Evolutionary conservation across 495 filamentous ascomycete genomes (phyloP), one percentile per base, ranked within the genome.

Genomic region (Physcia stellaris): DNA sequence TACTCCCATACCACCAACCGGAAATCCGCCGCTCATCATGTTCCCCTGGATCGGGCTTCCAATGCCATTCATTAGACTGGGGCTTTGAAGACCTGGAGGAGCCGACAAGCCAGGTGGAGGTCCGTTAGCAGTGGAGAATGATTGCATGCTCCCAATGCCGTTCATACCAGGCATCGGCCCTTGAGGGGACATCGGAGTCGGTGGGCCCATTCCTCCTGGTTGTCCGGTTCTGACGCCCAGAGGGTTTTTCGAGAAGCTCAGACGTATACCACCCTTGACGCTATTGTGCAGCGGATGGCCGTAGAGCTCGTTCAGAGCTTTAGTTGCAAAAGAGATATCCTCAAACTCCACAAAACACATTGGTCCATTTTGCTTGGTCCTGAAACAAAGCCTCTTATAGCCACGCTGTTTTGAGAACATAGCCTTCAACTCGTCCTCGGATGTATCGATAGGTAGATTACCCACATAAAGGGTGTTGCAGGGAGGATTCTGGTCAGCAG

Each of bases 271-370:
- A 28, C 90, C 92, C 54, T 94, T 96, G 53, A 86, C 73, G 56
- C 83, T 90, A 58, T 95, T 96, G 52, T 85, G 84, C 29, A 98
- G 70, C 17, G 73, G 75, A 38, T 82, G 77, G 1, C 90, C 90
- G 47, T 96, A 96, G 13, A 96, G 67, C 40, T 95, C 86, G 48
- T 88, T 83, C 6, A 96, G 67, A 0, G 88, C 80, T 54, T 92
- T 93, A 40, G 90, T 95, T 6, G 90, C 90, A 53, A 86, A 90
- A 17, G 80, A 79, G 29, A 94, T 75, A 53, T 98, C 87, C 49
- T 96, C 90, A 53, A 96, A 98, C 57, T 98, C 92, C 28, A 98
- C 90, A 51, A 96, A 96, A 52, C 90, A 96, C 92, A 96, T 96
- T 10, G 92, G 90, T 0, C 92, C 92, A 51, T 96, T 94, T 46